These are phyloP conservation scores for Elongisporangium anandrum DNA, from an alignment of 352 stramenopile genomes.

Conservation along the genomic window DNA sequence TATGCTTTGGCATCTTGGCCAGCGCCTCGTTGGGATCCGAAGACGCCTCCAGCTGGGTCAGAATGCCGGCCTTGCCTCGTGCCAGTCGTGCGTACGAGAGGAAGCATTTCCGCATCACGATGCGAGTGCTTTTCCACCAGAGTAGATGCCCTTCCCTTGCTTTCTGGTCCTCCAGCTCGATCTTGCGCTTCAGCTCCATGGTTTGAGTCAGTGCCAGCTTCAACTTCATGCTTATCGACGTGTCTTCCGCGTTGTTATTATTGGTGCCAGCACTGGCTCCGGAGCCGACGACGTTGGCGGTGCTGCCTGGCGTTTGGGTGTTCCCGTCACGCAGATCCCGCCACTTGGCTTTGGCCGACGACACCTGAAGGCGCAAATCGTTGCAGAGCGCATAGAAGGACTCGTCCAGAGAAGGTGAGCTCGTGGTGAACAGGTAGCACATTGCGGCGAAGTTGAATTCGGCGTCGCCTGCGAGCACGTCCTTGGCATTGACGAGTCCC, in stretches of 20 bases:
- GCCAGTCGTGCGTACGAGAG: slow-evolving; percentile 61
- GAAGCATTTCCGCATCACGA: slow-evolving; percentile 80
- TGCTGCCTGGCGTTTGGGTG: not conserved
- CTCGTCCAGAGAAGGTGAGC: slow-evolving; percentile 50
- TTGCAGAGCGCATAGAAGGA: slow-evolving; percentile 38
- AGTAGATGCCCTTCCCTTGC: slow-evolving; percentile 57
- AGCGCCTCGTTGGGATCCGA: slow-evolving; percentile 65
- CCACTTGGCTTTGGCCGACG: slow-evolving; percentile 53
- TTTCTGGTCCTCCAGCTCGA: slow-evolving; percentile 55
- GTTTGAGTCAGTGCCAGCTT: slow-evolving; percentile 70
- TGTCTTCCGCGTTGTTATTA: slow-evolving; percentile 11
- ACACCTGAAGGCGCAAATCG: slow-evolving; percentile 52
- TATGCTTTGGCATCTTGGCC: slow-evolving; percentile 36
- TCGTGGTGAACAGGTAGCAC: slow-evolving; percentile 64
- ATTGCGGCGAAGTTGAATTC: slow-evolving; percentile 78
- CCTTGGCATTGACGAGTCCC: slow-evolving; percentile 53
- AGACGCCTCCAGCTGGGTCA: slow-evolving; percentile 40
- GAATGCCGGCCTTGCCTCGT: slow-evolving; percentile 54
- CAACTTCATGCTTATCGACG: slow-evolving; percentile 43
- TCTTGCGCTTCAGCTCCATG: slow-evolving; percentile 63
- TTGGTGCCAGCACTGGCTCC: not conserved
- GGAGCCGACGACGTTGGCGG: slow-evolving; percentile 3
- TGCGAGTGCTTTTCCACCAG: slow-evolving; percentile 65
- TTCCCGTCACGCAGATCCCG: slow-evolving; percentile 24
- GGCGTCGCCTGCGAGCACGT: slow-evolving; percentile 61